phyloP scores from a whole-genome alignment of 352 stramenopile genomes.

The Pythium rishiriense region DNA sequence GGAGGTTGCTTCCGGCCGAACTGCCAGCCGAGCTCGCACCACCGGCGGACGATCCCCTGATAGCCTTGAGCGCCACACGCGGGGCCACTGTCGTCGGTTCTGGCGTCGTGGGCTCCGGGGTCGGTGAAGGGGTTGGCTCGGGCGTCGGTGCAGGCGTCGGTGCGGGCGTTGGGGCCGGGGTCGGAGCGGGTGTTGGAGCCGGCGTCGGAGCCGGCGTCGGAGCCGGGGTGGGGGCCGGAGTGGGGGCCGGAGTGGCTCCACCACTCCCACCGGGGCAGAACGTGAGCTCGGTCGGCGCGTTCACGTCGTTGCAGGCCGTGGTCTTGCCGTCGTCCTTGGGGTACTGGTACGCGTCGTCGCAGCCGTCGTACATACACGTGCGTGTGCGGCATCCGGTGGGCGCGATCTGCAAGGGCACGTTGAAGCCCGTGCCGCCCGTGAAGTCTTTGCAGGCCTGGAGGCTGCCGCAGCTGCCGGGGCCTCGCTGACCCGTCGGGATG shows the following conservation, averaged over 20 bases:
- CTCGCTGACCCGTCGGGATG: slow-evolving; percentile 49
- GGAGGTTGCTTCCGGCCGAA: background rate
- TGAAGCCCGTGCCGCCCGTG: slow-evolving; percentile 69
- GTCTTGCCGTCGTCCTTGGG: slow-evolving; percentile 74
- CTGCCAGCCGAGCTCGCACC: background rate
- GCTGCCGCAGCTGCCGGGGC: slow-evolving; percentile 46
- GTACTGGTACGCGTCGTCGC: slow-evolving; percentile 67
- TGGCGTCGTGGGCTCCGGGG: slow-evolving; percentile 1
- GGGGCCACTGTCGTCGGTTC: background rate
- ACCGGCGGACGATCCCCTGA: background rate
- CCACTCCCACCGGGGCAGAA: slow-evolving; percentile 45
- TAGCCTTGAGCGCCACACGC: background rate
- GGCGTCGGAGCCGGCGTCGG: slow-evolving; percentile 16
- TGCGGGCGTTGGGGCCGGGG: slow-evolving; percentile 2
- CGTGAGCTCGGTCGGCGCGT: slow-evolving; percentile 38
- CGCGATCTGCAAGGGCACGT: slow-evolving; percentile 67
- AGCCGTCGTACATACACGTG: slow-evolving; percentile 56
- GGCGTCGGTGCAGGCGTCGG: slow-evolving; percentile 21
- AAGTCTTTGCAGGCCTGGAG: slow-evolving; percentile 54
- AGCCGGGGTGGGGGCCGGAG: slow-evolving; percentile 19
- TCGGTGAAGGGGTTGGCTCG: slow-evolving; percentile 25
- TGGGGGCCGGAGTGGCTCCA: slow-evolving; percentile 15
- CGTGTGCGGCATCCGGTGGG: slow-evolving; percentile 42
- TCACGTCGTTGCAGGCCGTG: slow-evolving; percentile 37
- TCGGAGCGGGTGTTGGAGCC: slow-evolving; percentile 19